A percentile compares a stretch with the other conserved stretches of the same genome.
These are phyloP conservation scores for Tothia fuscella DNA, from an alignment of 2,329 filamentous ascomycete species.

Conservation along the genomic window DNA sequence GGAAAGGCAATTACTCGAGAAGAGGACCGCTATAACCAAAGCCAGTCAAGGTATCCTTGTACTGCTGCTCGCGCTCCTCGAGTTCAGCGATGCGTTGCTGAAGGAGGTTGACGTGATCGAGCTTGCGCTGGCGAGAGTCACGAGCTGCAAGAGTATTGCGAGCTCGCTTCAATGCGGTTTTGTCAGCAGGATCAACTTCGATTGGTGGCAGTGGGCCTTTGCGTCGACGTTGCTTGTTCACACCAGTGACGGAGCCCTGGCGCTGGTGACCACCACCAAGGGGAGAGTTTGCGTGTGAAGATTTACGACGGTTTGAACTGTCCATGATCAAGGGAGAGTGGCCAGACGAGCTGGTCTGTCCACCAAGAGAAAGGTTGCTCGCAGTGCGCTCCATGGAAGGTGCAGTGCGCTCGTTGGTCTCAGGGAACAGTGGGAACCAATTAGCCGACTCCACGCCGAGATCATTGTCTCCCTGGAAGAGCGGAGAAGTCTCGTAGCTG, in stretches of 20 bases:
- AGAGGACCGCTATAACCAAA: slow-evolving; percentile 9
- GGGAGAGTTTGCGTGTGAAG: slow-evolving; percentile 33
- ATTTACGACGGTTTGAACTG: slow-evolving; percentile 27
- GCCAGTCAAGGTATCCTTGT: slow-evolving; percentile 25
- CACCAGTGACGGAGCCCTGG: slow-evolving; percentile 58
- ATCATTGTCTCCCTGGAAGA: slow-evolving; percentile 46
- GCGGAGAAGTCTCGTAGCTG: slow-evolving; percentile 65
- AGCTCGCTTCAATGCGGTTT: slow-evolving; percentile 78
- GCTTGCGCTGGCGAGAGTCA: slow-evolving; percentile 82
- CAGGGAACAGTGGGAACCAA: slow-evolving; percentile 67
- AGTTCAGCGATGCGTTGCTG: slow-evolving; percentile 62
- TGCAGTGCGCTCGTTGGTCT: slow-evolving; percentile 20
- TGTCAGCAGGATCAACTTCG: slow-evolving; percentile 61
- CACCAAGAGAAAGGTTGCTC: slow-evolving; percentile 17
- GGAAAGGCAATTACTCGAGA: slow-evolving; percentile 14
- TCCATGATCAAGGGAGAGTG: slow-evolving; percentile 23
- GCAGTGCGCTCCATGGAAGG: slow-evolving; percentile 29
- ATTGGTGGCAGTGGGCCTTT: slow-evolving; percentile 74
- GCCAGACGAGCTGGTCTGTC: slow-evolving; percentile 20
- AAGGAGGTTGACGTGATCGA: slow-evolving; percentile 60
- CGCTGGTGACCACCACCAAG: slow-evolving; percentile 29
- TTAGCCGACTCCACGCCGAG: slow-evolving; percentile 44
- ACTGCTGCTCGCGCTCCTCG: slow-evolving; percentile 36
- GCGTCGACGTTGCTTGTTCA: slow-evolving; percentile 59
- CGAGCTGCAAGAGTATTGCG: slow-evolving; percentile 88